A percentile compares a stretch with the other conserved stretches of the same genome.
Conservation (phyloP, 768 basidiomycete genomes). For the Collybia nuda region DNA sequence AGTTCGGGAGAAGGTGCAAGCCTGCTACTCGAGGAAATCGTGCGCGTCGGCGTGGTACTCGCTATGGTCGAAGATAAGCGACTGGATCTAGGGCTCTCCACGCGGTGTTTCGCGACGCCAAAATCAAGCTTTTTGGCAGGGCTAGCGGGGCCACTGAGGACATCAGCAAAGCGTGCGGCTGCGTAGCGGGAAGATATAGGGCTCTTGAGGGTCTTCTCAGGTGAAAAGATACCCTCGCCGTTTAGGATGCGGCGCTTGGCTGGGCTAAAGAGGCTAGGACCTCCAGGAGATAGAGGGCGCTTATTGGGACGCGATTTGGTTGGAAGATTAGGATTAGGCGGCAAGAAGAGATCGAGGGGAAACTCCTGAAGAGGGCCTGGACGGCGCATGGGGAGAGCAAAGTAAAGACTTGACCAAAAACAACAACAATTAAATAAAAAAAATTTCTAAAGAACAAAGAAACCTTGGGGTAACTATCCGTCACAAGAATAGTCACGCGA, state of each 20-base stretch:
- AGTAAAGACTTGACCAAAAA: neutral
- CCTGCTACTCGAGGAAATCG: constrained; percentile 7
- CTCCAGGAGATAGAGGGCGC: constrained; percentile 61
- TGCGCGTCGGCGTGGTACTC: constrained; percentile 20
- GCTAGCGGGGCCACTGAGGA: constrained; percentile 32
- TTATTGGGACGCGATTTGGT: constrained; percentile 45
- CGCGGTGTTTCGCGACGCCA: constrained; percentile 32
- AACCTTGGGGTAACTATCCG: constrained; percentile 5
- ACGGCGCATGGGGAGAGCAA: constrained; percentile 28
- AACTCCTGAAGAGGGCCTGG: constrained; percentile 62
- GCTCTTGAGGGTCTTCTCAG: constrained; percentile 35
- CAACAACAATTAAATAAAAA: neutral
- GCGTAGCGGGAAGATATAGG: constrained; percentile 22
- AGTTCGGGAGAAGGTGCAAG: constrained; percentile 30
- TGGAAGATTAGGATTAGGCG: constrained; percentile 26
- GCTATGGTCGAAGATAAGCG: constrained; percentile 6
- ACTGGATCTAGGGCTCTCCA: constrained; percentile 9
- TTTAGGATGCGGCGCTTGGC: constrained; percentile 68
- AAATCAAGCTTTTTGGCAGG: constrained; percentile 57
- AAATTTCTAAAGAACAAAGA: constrained; percentile 5
- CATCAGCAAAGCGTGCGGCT: constrained; percentile 19
- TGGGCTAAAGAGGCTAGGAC: constrained; percentile 50
- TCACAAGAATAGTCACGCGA: constrained; percentile 11
- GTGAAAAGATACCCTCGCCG: constrained; percentile 47
- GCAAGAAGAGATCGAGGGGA: constrained; percentile 56